These are phyloP conservation scores for Sechiopsis laciniata DNA, from an alignment of 306 rosid species.

Conservation along the genomic window DNA sequence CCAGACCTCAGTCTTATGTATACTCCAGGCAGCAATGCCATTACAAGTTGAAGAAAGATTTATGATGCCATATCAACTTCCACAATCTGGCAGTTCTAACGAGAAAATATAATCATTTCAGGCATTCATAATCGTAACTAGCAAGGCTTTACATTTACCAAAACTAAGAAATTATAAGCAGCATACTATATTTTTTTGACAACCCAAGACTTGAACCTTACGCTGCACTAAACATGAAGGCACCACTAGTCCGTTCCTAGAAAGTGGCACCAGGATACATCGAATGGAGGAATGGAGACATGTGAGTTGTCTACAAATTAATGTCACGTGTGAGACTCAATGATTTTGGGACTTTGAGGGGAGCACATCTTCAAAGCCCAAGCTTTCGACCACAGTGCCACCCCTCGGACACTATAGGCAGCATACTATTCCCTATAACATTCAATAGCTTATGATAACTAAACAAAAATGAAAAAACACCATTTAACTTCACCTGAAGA, in stretches of 20 bases:
- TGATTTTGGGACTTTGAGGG: no score
- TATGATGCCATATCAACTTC: background rate
- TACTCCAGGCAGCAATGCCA: background rate
- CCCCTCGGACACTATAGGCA: no score
- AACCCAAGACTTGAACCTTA: no score
- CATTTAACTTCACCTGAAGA: conserved; percentile 41
- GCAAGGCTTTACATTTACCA: background rate
- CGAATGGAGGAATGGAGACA: no score
- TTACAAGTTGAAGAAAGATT: background rate
- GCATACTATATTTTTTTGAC: no score
- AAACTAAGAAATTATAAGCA: background rate
- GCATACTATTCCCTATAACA: background rate
- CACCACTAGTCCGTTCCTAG: no score
- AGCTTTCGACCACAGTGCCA: no score
- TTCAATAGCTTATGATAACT: background rate
- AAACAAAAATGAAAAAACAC: background rate
- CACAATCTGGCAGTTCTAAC: background rate
- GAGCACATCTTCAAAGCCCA: no score
- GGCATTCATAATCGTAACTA: background rate
- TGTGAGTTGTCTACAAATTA: no score
- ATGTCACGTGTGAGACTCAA: no score
- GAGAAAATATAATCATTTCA: background rate
- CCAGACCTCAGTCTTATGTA: background rate
- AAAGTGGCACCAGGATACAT: no score
- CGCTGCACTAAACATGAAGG: no score